Evolutionary conservation across 1,139 yeast species (phyloP), one percentile per base, ranked within the genome.

Genomic region (Zygosaccharomyces sapae): DNA sequence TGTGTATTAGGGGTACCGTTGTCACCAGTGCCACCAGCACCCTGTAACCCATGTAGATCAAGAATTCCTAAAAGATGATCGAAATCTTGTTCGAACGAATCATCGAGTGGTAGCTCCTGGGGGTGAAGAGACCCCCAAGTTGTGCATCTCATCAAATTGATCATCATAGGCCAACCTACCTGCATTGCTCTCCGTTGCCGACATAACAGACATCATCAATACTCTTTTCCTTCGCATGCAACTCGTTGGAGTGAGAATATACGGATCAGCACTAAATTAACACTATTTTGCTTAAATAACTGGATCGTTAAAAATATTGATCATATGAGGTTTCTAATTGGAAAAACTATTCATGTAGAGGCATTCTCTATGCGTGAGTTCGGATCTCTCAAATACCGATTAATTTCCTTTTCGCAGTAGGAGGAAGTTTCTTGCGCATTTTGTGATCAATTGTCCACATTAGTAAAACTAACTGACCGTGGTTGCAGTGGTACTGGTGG

Each of bases 141-240:
- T 33, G 34, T 38, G 41, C 27, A 29, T 30, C n/a, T 38, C 41
- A 12, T 38, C 41, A 33, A 38, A 16, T 24, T 38, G 41, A 12
- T 38, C 41, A n/a, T 33, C 41, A 13, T 38, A 38, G 25, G 12
- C 5, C 9, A 29, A 20, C 22, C 41, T 33, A 9, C 31, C 18
- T 20, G 20, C 18, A 22, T 18, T 38, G 7, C 18, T 12, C 33
- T 38, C 41, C 19, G 25, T 29, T 4, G 34, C 33, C 5, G 33
- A 38, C 41, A 38, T 38, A 8, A 38, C 34, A 10, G 41, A 38
- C 41, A 38, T 18, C 41, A 38, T 38, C 20, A 31, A 9, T 5
- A 22, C 7, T 38, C 20, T 38, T 13, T 3, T 30, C n/a, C 41
- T 24, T 24, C 10, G 9, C 27, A 24, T 24, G 27, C 27, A 9